Evolutionary conservation across 192 early-diverging fungal genomes (phyloP).

Genomic region (Dissophora globulifera): DNA sequence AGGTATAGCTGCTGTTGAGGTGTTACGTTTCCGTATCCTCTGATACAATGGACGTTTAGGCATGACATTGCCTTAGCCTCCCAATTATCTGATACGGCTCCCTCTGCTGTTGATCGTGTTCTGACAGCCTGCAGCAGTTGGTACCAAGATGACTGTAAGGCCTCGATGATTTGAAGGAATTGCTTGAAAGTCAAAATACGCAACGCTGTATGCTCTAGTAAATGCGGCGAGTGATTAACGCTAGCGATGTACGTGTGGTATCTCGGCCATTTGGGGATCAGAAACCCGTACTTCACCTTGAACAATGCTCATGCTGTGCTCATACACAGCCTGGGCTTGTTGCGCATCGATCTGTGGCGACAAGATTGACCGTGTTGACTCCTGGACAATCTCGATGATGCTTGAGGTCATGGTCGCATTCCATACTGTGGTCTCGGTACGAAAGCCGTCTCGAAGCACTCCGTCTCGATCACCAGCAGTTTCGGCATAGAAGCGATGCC

Average conservation of each 20-base stretch:
- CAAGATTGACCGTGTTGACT: neutral
- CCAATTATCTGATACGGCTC: neutral
- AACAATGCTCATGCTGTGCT: neutral
- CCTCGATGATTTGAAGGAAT: neutral
- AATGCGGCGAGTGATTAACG: too few species aligned
- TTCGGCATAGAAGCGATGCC: neutral
- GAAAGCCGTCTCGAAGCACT: conserved; percentile 1
- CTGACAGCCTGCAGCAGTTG: neutral
- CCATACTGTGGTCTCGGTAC: conserved; percentile 1
- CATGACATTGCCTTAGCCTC: neutral
- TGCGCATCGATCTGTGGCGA: neutral
- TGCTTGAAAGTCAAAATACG: neutral
- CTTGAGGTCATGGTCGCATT: neutral
- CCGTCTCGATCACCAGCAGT: neutral
- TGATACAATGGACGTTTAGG: neutral
- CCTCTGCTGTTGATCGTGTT: neutral
- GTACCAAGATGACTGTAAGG: neutral
- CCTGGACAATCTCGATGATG: neutral
- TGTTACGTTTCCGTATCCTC: neutral
- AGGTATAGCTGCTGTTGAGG: too few species aligned
- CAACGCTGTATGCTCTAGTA: neutral
- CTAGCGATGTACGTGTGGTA: neutral
- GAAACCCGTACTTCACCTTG: neutral
- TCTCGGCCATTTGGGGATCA: neutral
- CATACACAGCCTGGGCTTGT: neutral